Evolutionary conservation across 495 filamentous ascomycete species (phyloP), one percentile per base, ranked within the genome.

Genomic region (Podospora pseudoanserina): DNA sequence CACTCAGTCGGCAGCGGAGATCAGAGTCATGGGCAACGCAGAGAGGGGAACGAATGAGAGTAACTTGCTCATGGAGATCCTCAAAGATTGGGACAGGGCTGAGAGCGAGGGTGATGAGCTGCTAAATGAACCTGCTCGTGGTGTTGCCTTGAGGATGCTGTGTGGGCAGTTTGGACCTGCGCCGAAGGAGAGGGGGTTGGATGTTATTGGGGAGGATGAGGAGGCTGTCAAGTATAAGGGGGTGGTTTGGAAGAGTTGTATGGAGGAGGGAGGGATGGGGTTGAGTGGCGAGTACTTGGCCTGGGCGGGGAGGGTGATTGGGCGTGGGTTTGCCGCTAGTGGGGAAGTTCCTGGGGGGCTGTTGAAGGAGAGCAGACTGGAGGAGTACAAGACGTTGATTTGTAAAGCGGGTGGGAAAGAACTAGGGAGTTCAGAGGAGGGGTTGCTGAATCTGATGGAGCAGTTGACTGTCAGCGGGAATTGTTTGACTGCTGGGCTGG

Each of bases 261-360:
- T 87, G 66, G 81, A 83, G 27, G 79, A 83, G 54, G 78, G 82
- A 11, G 39, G 39, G 9, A 49, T 11, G 39, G 39, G 39, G 5
- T 82, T 89, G 34, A 89, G 89, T 57, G 79, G 82, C 30, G 85
- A 87, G 23, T 98, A 95, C 75, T 79, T 91, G 15, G 78, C 91
- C 4, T 99, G 95, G 95, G 91, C 90, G 54, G 93, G 90, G 6
- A 86, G 88, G 64, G 90, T 93, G 18, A 82, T 99, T 26, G 95
- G 95, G 20, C 86, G 92, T 71, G 89, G 92, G 0, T 98, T 93
- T 78, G 88, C 90, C 58, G 84, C 90, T 4, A 91, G 88, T 61
- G 92, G 92, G 19, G 79, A 86, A 67, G 84, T 91, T 23, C 85
- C 86, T 34, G 75, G 75, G 62, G 83, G 85, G 54, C 79, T 91